Evolutionary conservation across 2,329 filamentous ascomycete genomes (phyloP).

Genomic region (Cladophialophora exuberans): DNA sequence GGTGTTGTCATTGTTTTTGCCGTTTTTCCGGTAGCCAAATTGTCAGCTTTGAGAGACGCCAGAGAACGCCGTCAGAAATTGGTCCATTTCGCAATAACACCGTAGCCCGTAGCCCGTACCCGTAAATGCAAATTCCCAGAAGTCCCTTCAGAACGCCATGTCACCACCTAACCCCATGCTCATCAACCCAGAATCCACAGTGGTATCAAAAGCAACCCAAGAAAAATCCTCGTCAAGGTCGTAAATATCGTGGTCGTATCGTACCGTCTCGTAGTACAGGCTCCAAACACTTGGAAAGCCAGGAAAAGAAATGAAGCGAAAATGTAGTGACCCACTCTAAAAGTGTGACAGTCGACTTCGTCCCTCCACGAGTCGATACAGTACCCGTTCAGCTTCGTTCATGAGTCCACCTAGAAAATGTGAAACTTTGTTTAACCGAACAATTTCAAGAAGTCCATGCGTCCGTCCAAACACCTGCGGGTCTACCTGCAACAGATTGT

Average conservation of each 20-base stretch:
- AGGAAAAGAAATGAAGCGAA: conserved; percentile 1
- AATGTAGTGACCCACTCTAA: conserved; percentile 20
- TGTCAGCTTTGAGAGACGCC: not conserved
- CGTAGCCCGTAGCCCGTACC: not conserved
- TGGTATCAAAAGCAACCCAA: conserved; percentile 18
- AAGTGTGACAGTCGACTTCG: conserved; percentile 37
- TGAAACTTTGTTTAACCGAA: conserved; percentile 36
- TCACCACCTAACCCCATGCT: not conserved
- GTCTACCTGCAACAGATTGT: conserved; percentile 27
- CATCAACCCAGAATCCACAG: not conserved
- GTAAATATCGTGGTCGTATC: conserved; percentile 21
- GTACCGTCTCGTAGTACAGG: conserved; percentile 1
- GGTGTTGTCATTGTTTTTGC: not conserved
- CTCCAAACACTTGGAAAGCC: no score
- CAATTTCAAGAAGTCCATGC: conserved; percentile 37
- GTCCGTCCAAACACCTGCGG: conserved; percentile 32
- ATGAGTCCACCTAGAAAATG: conserved; percentile 39
- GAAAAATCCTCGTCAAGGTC: conserved; percentile 15
- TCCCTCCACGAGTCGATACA: conserved; percentile 38
- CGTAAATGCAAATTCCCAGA: not conserved
- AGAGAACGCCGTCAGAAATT: not conserved
- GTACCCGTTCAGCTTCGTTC: conserved; percentile 40
- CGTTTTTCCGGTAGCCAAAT: not conserved
- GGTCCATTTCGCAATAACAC: no score
- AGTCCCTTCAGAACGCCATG: conserved; percentile 1